phyloP scores from a whole-genome alignment of 805 yeast genomes.

The Tetrapisispora taiwanensis region DNA sequence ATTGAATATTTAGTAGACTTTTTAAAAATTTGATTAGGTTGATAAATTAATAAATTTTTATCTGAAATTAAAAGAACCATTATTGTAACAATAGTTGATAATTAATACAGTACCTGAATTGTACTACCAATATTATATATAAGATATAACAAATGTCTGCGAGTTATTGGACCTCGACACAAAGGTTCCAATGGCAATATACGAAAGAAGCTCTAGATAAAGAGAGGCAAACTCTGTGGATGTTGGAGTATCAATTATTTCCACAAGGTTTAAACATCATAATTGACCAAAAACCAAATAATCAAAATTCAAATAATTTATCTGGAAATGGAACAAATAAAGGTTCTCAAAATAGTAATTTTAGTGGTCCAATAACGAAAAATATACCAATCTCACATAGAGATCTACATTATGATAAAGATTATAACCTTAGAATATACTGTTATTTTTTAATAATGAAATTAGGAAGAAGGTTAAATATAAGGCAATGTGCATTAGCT shows the following conservation, averaged over 20 bases:
- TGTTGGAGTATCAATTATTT: slow-evolving; percentile 29
- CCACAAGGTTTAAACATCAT: slow-evolving; percentile 28
- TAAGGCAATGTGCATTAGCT: slow-evolving; percentile 75
- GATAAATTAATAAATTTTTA: too few relatives aligned
- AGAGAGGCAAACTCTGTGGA: slow-evolving; percentile 35
- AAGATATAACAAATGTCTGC: slow-evolving; percentile 58
- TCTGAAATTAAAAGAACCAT: too few relatives aligned
- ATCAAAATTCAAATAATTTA: not conserved
- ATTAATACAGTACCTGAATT: too few relatives aligned
- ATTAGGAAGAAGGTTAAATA: slow-evolving; percentile 65
- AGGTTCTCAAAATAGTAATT: not conserved
- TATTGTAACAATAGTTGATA: too few relatives aligned
- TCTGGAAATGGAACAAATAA: not conserved
- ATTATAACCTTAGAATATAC: slow-evolving; percentile 61
- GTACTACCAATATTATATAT: too few relatives aligned
- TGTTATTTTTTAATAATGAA: slow-evolving; percentile 66
- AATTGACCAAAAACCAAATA: slow-evolving; percentile 22
- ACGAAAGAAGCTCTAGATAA: slow-evolving; percentile 47
- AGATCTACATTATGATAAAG: slow-evolving; percentile 34
- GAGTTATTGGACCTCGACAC: slow-evolving; percentile 81
- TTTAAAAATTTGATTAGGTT: too few relatives aligned
- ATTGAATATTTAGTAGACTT: too few relatives aligned
- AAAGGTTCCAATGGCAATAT: slow-evolving; percentile 72
- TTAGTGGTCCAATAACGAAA: slow-evolving; percentile 29
- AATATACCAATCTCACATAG: slow-evolving; percentile 33